Evolutionary conservation across 805 yeast species (phyloP), one percentile per base, ranked within the genome.

Genomic region (Candida morakotiae): DNA sequence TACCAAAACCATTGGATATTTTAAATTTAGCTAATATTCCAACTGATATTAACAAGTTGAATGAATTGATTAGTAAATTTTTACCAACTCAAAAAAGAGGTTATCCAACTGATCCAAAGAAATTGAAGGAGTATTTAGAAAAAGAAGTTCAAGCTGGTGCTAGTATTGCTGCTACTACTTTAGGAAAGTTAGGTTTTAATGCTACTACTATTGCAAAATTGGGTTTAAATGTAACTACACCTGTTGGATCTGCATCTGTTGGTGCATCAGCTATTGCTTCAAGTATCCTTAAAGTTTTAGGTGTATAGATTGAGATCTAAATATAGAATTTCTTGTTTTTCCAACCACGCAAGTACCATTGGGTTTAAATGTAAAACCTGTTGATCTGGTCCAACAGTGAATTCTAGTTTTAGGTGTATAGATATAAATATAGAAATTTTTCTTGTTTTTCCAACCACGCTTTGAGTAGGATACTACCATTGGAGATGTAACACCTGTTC

Each of bases 131-230:
- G 4, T 14, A 17, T 3, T 28, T 28, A 22, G 11, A 28, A 18
- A 28, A 28, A 28, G 31, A 17, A 28, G 22, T 28, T n/a, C 11
- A 16, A 28, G 22, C 10, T 3, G 31, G 31, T 16, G 18, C 18
- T 5, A 9, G 9, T 18, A 28, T 28, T 28, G 31, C 31, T 7
- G 21, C 22, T 8, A 17, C 6, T 17, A 17, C 13, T 18, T 28
- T 28, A n/a, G 4, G 13, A 9, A 28, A 28, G 9, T 28, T 10
- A 6, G 31, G 31, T 4, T 28, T 17, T n/a, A 17, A 18, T 18
- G 31, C n/a, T 6, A 17, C 31, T 16, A 28, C 31, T 16, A 28
- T 28, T 18, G 31, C 22, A 6, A 17, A 28, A 9, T 28, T 28
- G 14, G 31, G 31, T 5, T 28, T 28, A 28, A 9, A 5, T 11